Percentiles rank a stretch among this genome's conserved stretches.
phyloP scores from a whole-genome alignment of 176 grass and related monocot species.

The Hordeum marinum region DNA sequence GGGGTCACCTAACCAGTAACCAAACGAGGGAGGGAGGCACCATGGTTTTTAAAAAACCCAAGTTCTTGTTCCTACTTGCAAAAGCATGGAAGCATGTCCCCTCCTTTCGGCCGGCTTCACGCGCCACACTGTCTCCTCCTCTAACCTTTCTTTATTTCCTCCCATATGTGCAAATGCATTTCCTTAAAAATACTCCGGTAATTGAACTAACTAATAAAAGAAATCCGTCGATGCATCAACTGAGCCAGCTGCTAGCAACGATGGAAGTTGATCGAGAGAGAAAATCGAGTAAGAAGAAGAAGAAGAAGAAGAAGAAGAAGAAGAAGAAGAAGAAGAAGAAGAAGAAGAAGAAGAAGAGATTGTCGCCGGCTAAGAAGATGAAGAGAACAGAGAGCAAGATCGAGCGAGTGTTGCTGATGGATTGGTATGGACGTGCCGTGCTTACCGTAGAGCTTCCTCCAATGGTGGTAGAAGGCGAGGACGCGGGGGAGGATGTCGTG shows the following conservation, averaged over 20 bases:
- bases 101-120: constrained; percentile 38
- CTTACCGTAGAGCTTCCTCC: constrained; percentile 90
- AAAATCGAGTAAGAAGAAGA: too few relatives aligned
- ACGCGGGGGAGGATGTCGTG: constrained; percentile 87
- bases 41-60: constrained; percentile 10
- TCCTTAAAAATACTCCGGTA: not conserved
- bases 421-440: not conserved
- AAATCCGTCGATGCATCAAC: too few relatives aligned
- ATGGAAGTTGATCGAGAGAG: too few relatives aligned
- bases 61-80: constrained; percentile 41
- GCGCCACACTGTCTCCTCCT: constrained; percentile 9
- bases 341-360: not conserved
- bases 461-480: constrained; percentile 87
- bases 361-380: too few relatives aligned
- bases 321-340: too few relatives aligned
- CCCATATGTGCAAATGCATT: not conserved
- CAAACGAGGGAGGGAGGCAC: not conserved
- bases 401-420: not conserved
- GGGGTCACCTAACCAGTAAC: constrained; percentile 37
- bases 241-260: too few relatives aligned
- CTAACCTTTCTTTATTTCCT: not conserved
- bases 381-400: too few relatives aligned
- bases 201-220: too few relatives aligned
- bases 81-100: constrained; percentile 55
- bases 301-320: too few relatives aligned